Percentiles rank a stretch among this genome's conserved stretches.
phyloP scores from a whole-genome alignment of 2,329 filamentous ascomycete genomes.

The Aspergillus flavus region DNA sequence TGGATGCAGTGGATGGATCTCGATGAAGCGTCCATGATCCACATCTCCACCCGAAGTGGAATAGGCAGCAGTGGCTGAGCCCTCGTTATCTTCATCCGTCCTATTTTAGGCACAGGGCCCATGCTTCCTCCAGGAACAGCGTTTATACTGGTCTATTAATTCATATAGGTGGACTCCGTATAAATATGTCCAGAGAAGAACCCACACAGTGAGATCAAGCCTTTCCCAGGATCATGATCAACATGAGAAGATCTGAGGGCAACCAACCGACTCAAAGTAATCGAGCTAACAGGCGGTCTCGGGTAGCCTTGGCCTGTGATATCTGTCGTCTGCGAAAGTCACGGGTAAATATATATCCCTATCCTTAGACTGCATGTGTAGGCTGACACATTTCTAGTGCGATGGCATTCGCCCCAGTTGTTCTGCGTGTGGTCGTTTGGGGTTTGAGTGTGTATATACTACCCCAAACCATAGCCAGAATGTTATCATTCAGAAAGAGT shows the following conservation, averaged over 20 bases:
- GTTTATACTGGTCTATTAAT: not conserved
- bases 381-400: conserved; percentile 36
- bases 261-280: not conserved
- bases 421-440: conserved; percentile 44
- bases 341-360: not conserved
- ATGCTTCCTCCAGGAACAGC: not conserved
- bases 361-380: not conserved
- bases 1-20: not conserved
- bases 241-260: not conserved
- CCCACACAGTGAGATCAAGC: not conserved
- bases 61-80: not conserved
- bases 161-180: not conserved
- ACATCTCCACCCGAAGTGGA: not conserved
- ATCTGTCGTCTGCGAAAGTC: conserved; percentile 40
- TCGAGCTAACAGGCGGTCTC: conserved; percentile 33
- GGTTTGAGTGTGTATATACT: conserved; percentile 49
- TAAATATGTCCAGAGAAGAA: not conserved
- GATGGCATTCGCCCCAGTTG: conserved; percentile 49
- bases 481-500: conserved; percentile 46
- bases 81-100: not conserved
- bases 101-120: not conserved
- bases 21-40: not conserved
- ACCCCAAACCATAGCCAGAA: conserved; percentile 39
- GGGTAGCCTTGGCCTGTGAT: conserved; percentile 44
- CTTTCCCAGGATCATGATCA: not conserved